Evolutionary conservation across 2,329 filamentous ascomycete genomes (phyloP).

Genomic region (Fonsecaea nubica): DNA sequence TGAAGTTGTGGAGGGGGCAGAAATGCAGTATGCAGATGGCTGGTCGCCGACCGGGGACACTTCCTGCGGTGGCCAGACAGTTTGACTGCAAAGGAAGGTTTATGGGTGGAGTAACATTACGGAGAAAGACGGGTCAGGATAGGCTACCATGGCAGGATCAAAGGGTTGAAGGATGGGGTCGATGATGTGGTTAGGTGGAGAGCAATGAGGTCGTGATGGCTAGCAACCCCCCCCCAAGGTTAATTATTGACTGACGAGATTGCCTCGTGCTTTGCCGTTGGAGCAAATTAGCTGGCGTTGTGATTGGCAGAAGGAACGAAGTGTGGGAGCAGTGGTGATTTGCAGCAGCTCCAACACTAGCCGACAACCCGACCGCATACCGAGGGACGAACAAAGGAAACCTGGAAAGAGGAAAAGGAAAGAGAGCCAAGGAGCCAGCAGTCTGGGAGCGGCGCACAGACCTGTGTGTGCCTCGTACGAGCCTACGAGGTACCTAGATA

Average conservation of each 20-base stretch:
- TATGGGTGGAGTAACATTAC: constrained; percentile 13
- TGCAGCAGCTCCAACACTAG: neutral
- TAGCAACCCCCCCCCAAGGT: neutral
- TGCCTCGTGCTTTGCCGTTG: constrained; percentile 1
- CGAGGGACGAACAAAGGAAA: neutral
- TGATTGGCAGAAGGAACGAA: neutral
- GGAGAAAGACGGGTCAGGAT: constrained; percentile 17
- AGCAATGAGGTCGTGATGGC: constrained; percentile 20
- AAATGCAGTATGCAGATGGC: constrained; percentile 15
- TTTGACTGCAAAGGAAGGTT: constrained; percentile 12
- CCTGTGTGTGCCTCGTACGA: no score
- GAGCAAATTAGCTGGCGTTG: neutral
- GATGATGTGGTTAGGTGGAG: constrained; percentile 31
- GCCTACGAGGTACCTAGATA: no score
- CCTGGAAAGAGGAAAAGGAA: constrained; percentile 4
- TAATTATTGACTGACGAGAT: constrained; percentile 5
- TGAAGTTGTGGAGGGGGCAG: neutral
- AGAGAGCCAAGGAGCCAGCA: constrained; percentile 4
- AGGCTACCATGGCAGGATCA: constrained; percentile 10
- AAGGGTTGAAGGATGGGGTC: constrained; percentile 27
- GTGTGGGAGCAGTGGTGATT: constrained; percentile 1
- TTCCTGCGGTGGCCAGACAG: constrained; percentile 8
- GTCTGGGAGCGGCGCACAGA: constrained; percentile 4
- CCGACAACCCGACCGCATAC: constrained; percentile 5
- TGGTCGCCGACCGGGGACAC: constrained; percentile 22